Base-by-base conservation (phyloP, 2,329 filamentous ascomycete species). In the Microsporum canis region DNA sequence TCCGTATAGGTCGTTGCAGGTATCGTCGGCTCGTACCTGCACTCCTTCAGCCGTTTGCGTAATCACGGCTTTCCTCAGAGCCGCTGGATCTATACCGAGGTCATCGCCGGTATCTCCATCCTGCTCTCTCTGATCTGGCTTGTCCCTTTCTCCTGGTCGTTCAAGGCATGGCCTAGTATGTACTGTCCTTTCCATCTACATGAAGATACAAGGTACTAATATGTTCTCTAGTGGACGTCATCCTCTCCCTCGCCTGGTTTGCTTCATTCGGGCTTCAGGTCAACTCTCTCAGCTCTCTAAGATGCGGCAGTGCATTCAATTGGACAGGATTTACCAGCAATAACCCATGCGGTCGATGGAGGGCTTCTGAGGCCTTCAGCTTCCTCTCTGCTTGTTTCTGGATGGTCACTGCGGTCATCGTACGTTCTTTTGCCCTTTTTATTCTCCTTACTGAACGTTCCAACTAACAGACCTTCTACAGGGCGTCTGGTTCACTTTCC, bases 41-140 rank as follows among this genome's bases (percentile, higher is more conserved):
- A 84, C 70, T 66, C 73, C 2, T 76, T 76, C 58, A 63, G 76
- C 27, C 65, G 76, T 38, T 72, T 77, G 39, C 7, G 31, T 45
- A 77, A 79, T 59, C 8, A 27, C 27, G 73, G 77, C 62, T 85
- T 82, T 79, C 75, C 78, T 17, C 75, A 82, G 43, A 84, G 80
- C 39, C 84, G 88, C 61, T 85, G 86, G 76, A 89, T 91, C 74
- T 91, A 89, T 77, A 83, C 87, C 53, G 82, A 88, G 69, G 82
- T 89, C 17, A 80, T 91, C 43, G 85, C 88, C 2, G 85, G 79
- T 23, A 69, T 91, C 17, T 83, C 85, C 10, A 83, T 91, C 60
- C 71, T 91, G 45, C 76, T 89, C n/a, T 78, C 83, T 3, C 73
- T 91, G 31, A 71, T 91, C 64, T 89, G 87, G 83, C 78, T 91